Evolutionary conservation across 768 basidiomycete genomes (phyloP), one percentile per base, ranked within the genome.

Genomic region (Tricholoma saponaceum): DNA sequence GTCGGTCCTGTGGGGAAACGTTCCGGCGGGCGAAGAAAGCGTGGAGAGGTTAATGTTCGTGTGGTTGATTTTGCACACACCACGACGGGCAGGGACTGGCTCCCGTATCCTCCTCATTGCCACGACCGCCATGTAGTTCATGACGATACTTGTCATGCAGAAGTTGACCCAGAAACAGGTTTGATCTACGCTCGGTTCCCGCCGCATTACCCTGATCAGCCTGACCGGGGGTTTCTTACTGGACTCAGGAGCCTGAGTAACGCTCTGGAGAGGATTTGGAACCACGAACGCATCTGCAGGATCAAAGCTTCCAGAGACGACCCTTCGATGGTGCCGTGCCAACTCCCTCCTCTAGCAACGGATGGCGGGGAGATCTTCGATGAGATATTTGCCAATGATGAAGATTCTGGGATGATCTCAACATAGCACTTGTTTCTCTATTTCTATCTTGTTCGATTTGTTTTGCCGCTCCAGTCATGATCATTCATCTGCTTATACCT

Each of bases 41-140:
- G 92, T 22, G 97, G 97, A 30, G 96, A 97, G 69, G 83, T 98
- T 58, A 93, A 92, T 67, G 90, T 99, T 60, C 92, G 95, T 33
- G 86, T 99, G 52, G 97, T 99, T 55, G 97, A 99, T 73, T 99
- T 99, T 74, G 97, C 96, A 12, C 96, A 98, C 68, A 98, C 97
- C 52, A 98, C 95, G 8, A 98, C 95, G 1, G 97, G 97, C 12
- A 80, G 81, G 22, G 97, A 99, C 71, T 98, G 92, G 83, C 72
- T 90, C 43, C 81, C 87, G 10, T 81, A 82, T 67, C 53, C 52
- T 43, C 82, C 86, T 1, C 72, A 79, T 3, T 70, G 77, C 20
- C 69, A 75, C 33, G 77, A 75, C 57, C 73, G 71, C 33, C 58
- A 64, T 41, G 64, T 70, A 28, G 68, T 77, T 13, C 70, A 75